These are phyloP conservation scores for Candida insectorum DNA, from an alignment of 805 yeast genomes.

Conservation along the genomic window DNA sequence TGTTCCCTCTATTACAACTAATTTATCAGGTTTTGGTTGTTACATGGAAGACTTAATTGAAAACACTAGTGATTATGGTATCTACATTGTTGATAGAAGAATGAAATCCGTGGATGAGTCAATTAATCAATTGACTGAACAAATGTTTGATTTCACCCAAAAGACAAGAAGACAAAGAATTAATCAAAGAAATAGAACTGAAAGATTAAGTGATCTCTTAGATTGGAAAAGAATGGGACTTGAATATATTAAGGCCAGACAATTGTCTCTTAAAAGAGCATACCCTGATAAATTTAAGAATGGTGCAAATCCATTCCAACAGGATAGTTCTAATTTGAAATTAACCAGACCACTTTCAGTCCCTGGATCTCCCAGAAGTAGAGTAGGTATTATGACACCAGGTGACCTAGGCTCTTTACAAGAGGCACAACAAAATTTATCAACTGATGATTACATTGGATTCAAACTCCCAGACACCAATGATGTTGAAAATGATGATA, in stretches of 20 bases:
- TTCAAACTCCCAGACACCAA: conserved; percentile 45
- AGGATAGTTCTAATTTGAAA: conserved; percentile 50
- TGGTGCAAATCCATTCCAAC: conserved; percentile 44
- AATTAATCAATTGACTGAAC: conserved; percentile 82
- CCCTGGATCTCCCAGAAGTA: conserved; percentile 93
- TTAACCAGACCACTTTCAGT: conserved; percentile 89
- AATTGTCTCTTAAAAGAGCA: conserved; percentile 86
- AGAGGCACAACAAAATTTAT: conserved; percentile 69
- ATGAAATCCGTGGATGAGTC: conserved; percentile 90
- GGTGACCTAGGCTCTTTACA: conserved; percentile 97
- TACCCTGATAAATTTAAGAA: conserved; percentile 79
- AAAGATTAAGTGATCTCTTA: conserved; percentile 83
- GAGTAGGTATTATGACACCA: conserved; percentile 83
- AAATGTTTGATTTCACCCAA: conserved; percentile 83
- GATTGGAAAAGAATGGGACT: conserved; percentile 99
- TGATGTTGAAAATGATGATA: conserved; percentile 30
- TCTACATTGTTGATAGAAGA: conserved; percentile 93
- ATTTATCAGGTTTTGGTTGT: conserved; percentile 95
- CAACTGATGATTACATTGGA: conserved; percentile 66
- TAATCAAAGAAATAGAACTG: conserved; percentile 96
- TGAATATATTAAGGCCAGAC: conserved; percentile 93
- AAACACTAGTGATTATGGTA: conserved; percentile 92
- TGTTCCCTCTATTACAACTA: conserved; percentile 95
- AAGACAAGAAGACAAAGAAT: conserved; percentile 96
- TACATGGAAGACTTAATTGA: conserved; percentile 98